phyloP scores from a whole-genome alignment of 2,329 filamentous ascomycete species.

The Colletotrichum somersetense region DNA sequence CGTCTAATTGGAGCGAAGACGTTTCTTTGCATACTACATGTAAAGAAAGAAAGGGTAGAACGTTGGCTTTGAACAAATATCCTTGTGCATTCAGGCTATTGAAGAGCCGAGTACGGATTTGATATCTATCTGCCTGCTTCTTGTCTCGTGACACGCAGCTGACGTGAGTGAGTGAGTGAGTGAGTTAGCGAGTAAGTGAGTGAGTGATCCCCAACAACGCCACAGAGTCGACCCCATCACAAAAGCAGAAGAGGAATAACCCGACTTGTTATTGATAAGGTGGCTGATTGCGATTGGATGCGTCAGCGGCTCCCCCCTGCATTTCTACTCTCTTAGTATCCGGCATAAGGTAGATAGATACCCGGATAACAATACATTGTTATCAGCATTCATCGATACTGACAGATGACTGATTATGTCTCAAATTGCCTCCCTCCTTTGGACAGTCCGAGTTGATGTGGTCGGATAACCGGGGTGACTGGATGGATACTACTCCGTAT shows the following conservation, averaged over 20 bases:
- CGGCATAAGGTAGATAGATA: background rate
- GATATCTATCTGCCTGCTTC: background rate
- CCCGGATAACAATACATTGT: conserved; percentile 27
- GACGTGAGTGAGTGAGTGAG: background rate
- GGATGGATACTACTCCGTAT: background rate
- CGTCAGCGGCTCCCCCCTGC: conserved; percentile 15
- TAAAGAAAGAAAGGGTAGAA: too few relatives aligned
- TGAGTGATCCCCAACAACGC: background rate
- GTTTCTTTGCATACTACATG: too few relatives aligned
- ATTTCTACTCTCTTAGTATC: background rate
- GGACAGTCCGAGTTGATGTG: background rate
- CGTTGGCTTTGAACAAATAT: background rate
- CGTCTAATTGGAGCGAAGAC: background rate
- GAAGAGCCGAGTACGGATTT: background rate
- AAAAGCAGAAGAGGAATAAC: conserved; percentile 9
- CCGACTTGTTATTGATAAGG: conserved; percentile 27
- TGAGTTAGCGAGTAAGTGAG: background rate
- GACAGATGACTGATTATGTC: background rate
- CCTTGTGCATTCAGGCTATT: background rate
- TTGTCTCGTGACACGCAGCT: background rate
- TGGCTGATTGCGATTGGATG: conserved; percentile 28
- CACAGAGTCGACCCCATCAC: background rate
- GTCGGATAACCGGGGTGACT: background rate
- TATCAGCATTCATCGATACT: conserved; percentile 5
- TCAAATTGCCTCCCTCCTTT: background rate